Base-by-base conservation (phyloP, 164 flowering plant genomes). In the Umbilicus rupestris region DNA sequence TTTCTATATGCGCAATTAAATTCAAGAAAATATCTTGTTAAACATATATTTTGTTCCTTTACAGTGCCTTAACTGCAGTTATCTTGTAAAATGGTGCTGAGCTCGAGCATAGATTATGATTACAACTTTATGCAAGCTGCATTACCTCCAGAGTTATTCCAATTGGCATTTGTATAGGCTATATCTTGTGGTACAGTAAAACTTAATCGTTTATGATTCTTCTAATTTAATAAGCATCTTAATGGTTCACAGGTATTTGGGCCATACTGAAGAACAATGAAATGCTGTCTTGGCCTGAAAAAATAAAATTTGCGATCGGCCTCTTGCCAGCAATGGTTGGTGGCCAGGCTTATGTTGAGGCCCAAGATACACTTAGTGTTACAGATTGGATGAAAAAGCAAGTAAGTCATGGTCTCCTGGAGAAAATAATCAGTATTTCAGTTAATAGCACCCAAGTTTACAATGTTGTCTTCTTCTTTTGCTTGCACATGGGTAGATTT, bases 231-330 rank as follows among this genome's bases (percentile, higher is more conserved):
- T 28, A 16, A 55, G 33, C 16, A 28, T 55, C 19, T 2, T 7
- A 55, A 11, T 55, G 71, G 60, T 62, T 66, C 33, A 62, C 84
- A 94, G 97, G 99, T 26, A 87, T 94, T 70, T 92, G 80, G 96
- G 99, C 99, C 64, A 94, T 91, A 68, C 76, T 94, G 67, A 94
- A 68, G 84, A 94, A 94, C 73, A 94, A 84, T 78, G 99, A 94
- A 73, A 91, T 94, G 99, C 79, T 94, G 71, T 89, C 96, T 39
- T 94, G 99, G 99, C 81, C 92, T 14, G 99, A 94, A 76, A 94
- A 94, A 78, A 76, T 89, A 62, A 86, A 83, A 69, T 94, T 94
- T 82, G 99, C 99, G 11, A 77, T 89, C 75, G 99, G 99, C 20
- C 94, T 94, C 19, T 78, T 94, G 70, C 99, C 99, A 69, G 99